A percentile compares a stretch with the other conserved stretches of the same genome.
phyloP scores from a whole-genome alignment of 2,329 filamentous ascomycete species.

The Fusarium sp. region DNA sequence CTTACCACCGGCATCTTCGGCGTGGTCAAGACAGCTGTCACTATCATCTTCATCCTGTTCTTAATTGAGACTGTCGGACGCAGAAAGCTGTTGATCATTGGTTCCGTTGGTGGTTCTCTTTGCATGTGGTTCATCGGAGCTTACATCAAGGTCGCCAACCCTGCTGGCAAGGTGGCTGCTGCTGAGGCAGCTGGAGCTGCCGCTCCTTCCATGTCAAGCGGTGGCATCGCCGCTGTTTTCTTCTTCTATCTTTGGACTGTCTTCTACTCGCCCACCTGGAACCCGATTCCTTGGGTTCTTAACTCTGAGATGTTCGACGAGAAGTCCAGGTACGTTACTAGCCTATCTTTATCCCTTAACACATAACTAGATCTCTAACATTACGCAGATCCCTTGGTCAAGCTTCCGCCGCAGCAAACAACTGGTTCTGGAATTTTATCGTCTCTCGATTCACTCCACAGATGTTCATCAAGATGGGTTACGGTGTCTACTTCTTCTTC shows the following conservation, averaged over 20 bases:
- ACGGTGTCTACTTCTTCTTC: slow-evolving; percentile 77
- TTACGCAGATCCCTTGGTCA: slow-evolving; percentile 68
- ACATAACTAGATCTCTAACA: neutral
- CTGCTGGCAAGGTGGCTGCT: slow-evolving; percentile 46
- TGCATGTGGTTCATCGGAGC: slow-evolving; percentile 73
- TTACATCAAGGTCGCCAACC: slow-evolving; percentile 61
- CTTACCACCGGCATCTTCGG: slow-evolving; percentile 80
- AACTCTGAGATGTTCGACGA: slow-evolving; percentile 81
- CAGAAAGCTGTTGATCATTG: slow-evolving; percentile 71
- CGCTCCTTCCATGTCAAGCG: slow-evolving; percentile 45
- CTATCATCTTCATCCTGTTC: slow-evolving; percentile 75
- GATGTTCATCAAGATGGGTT: slow-evolving; percentile 69
- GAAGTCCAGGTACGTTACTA: slow-evolving; percentile 55
- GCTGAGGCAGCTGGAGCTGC: slow-evolving; percentile 47
- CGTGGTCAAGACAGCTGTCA: slow-evolving; percentile 77
- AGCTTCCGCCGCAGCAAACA: slow-evolving; percentile 76
- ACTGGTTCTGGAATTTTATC: slow-evolving; percentile 80
- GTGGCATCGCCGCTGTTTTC: slow-evolving; percentile 75
- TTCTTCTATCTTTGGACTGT: slow-evolving; percentile 67
- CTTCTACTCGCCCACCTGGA: slow-evolving; percentile 78
- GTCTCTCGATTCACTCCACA: slow-evolving; percentile 75
- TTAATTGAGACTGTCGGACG: slow-evolving; percentile 71
- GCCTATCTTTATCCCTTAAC: no score
- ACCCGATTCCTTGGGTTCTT: slow-evolving; percentile 80
- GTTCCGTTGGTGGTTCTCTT: slow-evolving; percentile 68